These are phyloP conservation scores for Flaveria brownii DNA, from an alignment of 129 eudicot species.

Conservation along the genomic window DNA sequence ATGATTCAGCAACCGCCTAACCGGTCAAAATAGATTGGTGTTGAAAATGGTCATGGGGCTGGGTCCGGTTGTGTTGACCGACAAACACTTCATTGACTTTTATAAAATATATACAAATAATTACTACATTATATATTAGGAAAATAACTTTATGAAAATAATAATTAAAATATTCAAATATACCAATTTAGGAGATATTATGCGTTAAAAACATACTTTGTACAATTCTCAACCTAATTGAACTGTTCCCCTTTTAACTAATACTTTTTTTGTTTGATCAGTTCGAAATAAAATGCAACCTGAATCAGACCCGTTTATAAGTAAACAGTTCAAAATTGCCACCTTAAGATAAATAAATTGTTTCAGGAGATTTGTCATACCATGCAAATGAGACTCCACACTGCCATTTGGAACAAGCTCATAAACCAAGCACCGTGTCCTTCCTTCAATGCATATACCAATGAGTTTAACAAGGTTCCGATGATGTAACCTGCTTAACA, in stretches of 20 bases:
- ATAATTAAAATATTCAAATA: neutral
- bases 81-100: neutral
- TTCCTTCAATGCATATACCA: constrained; percentile 91
- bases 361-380: constrained; percentile 38
- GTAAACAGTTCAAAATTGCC: neutral
- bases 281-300: neutral
- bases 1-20: neutral
- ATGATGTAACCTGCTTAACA: constrained; percentile 94
- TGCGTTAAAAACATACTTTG: neutral
- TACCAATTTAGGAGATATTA: neutral
- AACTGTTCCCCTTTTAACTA: neutral
- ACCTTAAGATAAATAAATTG: constrained; percentile 6
- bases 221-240: neutral
- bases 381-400: constrained; percentile 95
- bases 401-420: constrained; percentile 94
- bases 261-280: neutral
- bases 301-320: neutral
- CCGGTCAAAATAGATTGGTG: neutral
- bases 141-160: neutral
- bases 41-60: neutral
- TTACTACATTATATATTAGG: neutral
- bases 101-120: neutral
- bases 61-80: neutral
- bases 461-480: constrained; percentile 91
- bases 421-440: constrained; percentile 92